Evolutionary conservation across 1,284 basidiomycete genomes (phyloP).

Genomic region (Microbotryum violaceum): DNA sequence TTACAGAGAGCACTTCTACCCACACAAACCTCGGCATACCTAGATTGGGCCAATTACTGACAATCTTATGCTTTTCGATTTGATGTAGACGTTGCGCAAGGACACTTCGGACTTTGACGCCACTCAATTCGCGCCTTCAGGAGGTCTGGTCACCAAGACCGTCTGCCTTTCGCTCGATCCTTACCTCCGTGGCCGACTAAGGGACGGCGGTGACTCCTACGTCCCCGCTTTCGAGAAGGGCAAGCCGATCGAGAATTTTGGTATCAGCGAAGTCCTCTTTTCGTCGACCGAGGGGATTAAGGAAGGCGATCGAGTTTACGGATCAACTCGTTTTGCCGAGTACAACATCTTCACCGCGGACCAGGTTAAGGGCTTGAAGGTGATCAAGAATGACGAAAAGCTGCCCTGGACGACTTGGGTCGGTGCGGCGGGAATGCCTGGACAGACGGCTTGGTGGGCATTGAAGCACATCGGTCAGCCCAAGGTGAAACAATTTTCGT

Average conservation of each 20-base stretch:
- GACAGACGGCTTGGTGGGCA: constrained; percentile 22
- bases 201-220: background rate
- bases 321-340: constrained; percentile 15
- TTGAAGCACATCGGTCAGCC: constrained; percentile 49
- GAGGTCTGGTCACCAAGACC: constrained; percentile 50
- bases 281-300: constrained; percentile 15
- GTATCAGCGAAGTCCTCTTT: constrained; percentile 27
- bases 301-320: constrained; percentile 22
- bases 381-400: constrained; percentile 28
- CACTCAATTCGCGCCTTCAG: constrained; percentile 44
- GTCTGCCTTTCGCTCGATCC: constrained; percentile 43
- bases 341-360: constrained; percentile 17
- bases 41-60: no score
- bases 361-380: constrained; percentile 3
- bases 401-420: constrained; percentile 43
- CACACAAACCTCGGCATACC: no score
- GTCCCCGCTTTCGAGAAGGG: constrained; percentile 24
- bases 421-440: constrained; percentile 39
- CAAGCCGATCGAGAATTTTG: constrained; percentile 27
- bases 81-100: no score
- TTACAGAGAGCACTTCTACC: no score
- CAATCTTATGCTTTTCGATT: no score
- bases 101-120: constrained; percentile 45
- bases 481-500: constrained; percentile 71
- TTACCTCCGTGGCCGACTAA: background rate